A percentile compares a stretch with the other conserved stretches of the same genome.
Evolutionary conservation across 2,329 filamentous ascomycete genomes (phyloP).

Genomic region (Penicillium sp.): DNA sequence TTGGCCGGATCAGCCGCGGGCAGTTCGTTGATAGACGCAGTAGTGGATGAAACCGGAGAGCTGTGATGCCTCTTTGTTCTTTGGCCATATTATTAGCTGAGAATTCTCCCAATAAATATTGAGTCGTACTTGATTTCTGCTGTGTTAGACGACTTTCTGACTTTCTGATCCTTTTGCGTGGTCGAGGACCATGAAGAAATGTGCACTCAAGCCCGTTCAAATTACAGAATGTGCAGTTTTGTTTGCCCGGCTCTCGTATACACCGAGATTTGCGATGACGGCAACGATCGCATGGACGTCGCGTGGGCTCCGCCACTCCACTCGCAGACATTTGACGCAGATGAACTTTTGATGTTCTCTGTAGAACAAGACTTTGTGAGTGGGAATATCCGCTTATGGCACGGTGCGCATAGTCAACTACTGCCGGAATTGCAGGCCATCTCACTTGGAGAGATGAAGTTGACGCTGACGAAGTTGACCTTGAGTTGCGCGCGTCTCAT

Average conservation of each 20-base stretch:
- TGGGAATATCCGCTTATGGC: too few relatives aligned
- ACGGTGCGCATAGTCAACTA: too few relatives aligned
- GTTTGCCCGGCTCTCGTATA: conserved; percentile 2
- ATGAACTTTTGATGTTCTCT: not conserved
- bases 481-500: too few relatives aligned
- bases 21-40: too few relatives aligned
- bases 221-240: conserved; percentile 2
- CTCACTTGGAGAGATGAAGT: too few relatives aligned
- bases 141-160: not conserved
- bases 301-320: not conserved
- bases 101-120: conserved; percentile 30
- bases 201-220: conserved; percentile 5
- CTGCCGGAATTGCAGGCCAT: too few relatives aligned
- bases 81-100: conserved; percentile 35
- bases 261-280: conserved; percentile 7
- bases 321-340: too few relatives aligned
- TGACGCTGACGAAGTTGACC: too few relatives aligned
- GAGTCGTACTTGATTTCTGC: not conserved
- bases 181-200: conserved; percentile 1
- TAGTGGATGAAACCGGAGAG: too few relatives aligned
- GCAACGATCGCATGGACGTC: conserved; percentile 3
- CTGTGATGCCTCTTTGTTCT: too few relatives aligned
- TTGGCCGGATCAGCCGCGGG: too few relatives aligned
- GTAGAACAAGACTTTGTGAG: too few relatives aligned
- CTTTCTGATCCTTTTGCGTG: not conserved